phyloP scores from a whole-genome alignment of 73 alveolate genomes.

The Stentor roeselii region DNA sequence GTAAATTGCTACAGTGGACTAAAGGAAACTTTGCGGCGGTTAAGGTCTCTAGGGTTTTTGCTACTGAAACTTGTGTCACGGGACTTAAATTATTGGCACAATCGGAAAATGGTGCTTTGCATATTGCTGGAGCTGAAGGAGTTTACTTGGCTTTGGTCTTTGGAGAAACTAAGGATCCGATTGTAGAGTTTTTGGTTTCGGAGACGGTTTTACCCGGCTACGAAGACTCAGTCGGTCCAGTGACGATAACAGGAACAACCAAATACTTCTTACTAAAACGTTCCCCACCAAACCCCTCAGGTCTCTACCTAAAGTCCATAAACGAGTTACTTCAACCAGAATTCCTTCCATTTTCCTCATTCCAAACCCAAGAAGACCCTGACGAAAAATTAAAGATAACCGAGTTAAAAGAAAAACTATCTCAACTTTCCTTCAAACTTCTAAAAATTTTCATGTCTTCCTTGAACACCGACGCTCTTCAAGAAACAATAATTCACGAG shows the following conservation, averaged over 20 bases:
- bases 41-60: neutral
- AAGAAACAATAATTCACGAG: neutral
- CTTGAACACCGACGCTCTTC: neutral
- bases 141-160: neutral
- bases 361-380: neutral
- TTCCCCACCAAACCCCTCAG: neutral
- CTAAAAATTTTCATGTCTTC: neutral
- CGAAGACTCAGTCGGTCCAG: neutral
- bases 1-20: slow-evolving; percentile 1
- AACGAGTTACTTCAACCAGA: no score
- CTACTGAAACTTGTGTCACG: neutral
- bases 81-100: neutral
- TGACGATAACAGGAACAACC: neutral
- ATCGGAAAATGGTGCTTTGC: neutral
- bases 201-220: neutral
- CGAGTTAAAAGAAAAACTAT: neutral
- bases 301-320: neutral
- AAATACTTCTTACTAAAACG: neutral
- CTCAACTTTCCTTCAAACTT: neutral
- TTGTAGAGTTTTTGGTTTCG: neutral
- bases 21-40: neutral
- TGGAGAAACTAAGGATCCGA: neutral
- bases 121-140: neutral
- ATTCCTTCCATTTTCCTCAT: neutral
- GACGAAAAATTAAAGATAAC: slow-evolving; percentile 3